These are phyloP conservation scores for Hypomontagnella submonticulosa DNA, from an alignment of 495 filamentous ascomycete genomes.

Conservation along the genomic window DNA sequence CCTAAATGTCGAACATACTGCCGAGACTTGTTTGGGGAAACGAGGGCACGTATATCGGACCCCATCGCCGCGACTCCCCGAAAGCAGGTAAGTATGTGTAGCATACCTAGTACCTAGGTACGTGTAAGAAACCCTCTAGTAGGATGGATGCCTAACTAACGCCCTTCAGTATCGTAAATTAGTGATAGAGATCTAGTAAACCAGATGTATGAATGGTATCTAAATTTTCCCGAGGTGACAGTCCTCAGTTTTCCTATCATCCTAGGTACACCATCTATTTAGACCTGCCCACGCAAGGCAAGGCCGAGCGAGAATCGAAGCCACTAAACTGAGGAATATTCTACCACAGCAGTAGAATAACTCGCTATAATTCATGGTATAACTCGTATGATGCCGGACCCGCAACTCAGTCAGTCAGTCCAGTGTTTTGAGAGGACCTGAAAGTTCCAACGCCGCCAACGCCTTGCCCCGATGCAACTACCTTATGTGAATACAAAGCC, in stretches of 20 bases:
- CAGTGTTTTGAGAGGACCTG: constrained; percentile 19
- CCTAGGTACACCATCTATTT: constrained; percentile 23
- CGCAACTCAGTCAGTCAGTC: constrained; percentile 13
- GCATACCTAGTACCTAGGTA: too few species aligned
- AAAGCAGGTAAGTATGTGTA: too few species aligned
- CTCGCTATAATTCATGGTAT: constrained; percentile 22
- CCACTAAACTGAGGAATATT: constrained; percentile 16
- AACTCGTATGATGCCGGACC: constrained; percentile 29
- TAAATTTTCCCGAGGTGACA: constrained; percentile 7
- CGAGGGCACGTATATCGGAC: too few species aligned
- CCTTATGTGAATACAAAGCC: constrained; percentile 36
- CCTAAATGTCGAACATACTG: too few species aligned
- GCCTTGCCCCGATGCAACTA: constrained; percentile 50
- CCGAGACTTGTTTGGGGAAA: too few species aligned
- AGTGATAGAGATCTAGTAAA: too few species aligned
- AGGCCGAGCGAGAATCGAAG: constrained; percentile 8
- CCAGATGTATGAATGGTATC: too few species aligned
- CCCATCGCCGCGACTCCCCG: too few species aligned
- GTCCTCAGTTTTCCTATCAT: constrained; percentile 13
- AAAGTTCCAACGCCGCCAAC: constrained; percentile 47
- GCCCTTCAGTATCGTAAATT: too few species aligned
- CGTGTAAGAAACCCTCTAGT: too few species aligned
- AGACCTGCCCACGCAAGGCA: not conserved
- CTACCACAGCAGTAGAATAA: not conserved
- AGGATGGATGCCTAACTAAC: too few species aligned